Base-by-base conservation (phyloP, 192 early-diverging fungal species). In the Coemansia umbellata region DNA sequence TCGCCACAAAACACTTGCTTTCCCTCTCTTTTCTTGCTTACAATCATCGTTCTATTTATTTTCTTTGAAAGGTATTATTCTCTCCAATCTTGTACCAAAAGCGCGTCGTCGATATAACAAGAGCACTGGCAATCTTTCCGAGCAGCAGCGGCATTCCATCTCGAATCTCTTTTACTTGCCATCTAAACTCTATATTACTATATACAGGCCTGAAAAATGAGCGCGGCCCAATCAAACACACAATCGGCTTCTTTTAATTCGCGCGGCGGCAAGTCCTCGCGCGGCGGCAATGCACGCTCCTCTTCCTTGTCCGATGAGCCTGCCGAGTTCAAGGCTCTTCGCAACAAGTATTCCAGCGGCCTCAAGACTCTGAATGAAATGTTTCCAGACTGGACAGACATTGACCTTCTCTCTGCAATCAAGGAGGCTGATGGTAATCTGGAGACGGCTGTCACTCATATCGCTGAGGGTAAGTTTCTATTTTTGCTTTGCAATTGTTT, bases 351-450 rank as follows among this genome's bases (percentile, higher is more conserved):
- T 74, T 71, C 71, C 53, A 60, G 48, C 50, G 71, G 77, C 45
- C 74, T 91, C 51, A 64, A 79, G 24, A 80, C 77, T 41, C 63
- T 91, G 42, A 71, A 77, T 42, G 87, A 88, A 63, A 60, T 91
- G 47, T 89, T 88, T 63, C 74, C 84, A 30, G 84, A 85, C 41
- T 98, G 93, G 92, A 78, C 87, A 58, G 89, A 94, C 58, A 85
- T 83, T 58, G 95, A 98, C 74, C 80, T 98, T 51, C 63, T 93
- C 36, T 87, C 80, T 33, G 83, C 83, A 19, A 73, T 96, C 51
- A 85, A 91, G 64, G 95, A 98, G 57, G 86, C 86, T 39, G 58
- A 82, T 37, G 93, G 93, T 19, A 91, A 98, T 62, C 64, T 95
- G 32, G 88, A 94, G 27, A 54, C 81, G 19, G 85, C 92, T 40